These are phyloP conservation scores for Geosmithia putterillii DNA, from an alignment of 2,329 filamentous ascomycete genomes.

Conservation along the genomic window DNA sequence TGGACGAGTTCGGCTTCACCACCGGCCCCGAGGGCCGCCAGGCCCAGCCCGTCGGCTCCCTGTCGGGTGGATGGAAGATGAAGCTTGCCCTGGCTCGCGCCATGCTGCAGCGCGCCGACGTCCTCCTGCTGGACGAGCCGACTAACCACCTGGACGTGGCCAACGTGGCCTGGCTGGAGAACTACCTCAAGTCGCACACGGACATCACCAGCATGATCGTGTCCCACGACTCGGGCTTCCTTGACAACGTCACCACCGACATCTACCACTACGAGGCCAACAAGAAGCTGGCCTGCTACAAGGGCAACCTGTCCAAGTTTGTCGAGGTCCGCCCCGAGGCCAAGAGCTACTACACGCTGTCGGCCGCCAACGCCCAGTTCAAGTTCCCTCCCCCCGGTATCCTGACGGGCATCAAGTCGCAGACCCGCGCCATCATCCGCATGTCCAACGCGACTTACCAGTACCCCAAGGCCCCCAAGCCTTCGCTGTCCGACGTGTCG, in stretches of 20 bases:
- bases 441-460: conserved; percentile 87
- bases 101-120: conserved; percentile 95
- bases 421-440: conserved; percentile 84
- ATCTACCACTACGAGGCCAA: conserved; percentile 95
- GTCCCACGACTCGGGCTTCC: conserved; percentile 93
- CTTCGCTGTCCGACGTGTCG: conserved; percentile 78
- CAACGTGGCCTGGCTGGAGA: conserved; percentile 92
- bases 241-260: conserved; percentile 95
- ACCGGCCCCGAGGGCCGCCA: conserved; percentile 81
- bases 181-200: conserved; percentile 89
- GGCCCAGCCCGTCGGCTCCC: conserved; percentile 77
- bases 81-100: conserved; percentile 92
- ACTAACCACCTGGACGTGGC: conserved; percentile 96
- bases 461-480: conserved; percentile 84
- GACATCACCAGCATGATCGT: conserved; percentile 97
- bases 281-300: conserved; percentile 87
- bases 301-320: conserved; percentile 71
- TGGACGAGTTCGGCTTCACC: conserved; percentile 90
- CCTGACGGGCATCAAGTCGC: conserved; percentile 86
- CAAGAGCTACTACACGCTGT: conserved; percentile 96
- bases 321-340: conserved; percentile 85
- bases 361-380: conserved; percentile 80
- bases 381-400: conserved; percentile 97
- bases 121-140: conserved; percentile 92
- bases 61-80: conserved; percentile 99